Percentiles rank a stretch among this genome's conserved stretches.
Evolutionary conservation across 768 basidiomycete genomes (phyloP).

Genomic region (Paxillus ammoniavirescens): DNA sequence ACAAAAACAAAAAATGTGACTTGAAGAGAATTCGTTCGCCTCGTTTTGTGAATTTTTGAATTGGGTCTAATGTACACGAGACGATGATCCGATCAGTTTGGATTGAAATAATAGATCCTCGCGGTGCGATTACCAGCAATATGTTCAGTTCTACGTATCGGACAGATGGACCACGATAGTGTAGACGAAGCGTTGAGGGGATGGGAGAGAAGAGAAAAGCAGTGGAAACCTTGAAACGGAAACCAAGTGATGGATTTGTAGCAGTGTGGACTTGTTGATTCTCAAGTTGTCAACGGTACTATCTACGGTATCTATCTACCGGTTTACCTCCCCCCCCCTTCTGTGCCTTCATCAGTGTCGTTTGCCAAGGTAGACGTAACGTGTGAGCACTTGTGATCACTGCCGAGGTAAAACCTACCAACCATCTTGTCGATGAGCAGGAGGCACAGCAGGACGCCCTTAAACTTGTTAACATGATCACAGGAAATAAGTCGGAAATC

Average conservation of each 20-base stretch:
- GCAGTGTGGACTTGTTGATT: constrained; percentile 1
- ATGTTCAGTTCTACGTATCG: not conserved
- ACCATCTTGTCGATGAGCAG: too few species aligned
- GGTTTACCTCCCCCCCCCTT: too few species aligned
- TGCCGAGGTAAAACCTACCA: too few species aligned
- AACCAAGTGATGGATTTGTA: not conserved
- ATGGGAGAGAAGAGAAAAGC: not conserved
- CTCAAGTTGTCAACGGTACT: not conserved
- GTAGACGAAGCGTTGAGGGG: not conserved
- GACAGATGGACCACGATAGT: not conserved
- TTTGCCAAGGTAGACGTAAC: too few species aligned
- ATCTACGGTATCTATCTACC: too few species aligned
- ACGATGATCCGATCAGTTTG: constrained; percentile 4
- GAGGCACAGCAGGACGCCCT: too few species aligned
- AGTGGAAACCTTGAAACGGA: not conserved
- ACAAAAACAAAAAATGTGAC: not conserved
- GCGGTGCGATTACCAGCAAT: constrained; percentile 1
- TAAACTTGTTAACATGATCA: too few species aligned
- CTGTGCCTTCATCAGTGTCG: too few species aligned
- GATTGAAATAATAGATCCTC: not conserved
- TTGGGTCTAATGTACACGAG: not conserved
- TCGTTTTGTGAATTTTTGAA: not conserved
- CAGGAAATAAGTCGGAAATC: too few species aligned
- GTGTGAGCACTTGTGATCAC: too few species aligned
- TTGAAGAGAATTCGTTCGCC: not conserved